Evolutionary conservation across 306 rosid genomes (phyloP), one percentile per base, ranked within the genome.

Genomic region (Quercus rubra): DNA sequence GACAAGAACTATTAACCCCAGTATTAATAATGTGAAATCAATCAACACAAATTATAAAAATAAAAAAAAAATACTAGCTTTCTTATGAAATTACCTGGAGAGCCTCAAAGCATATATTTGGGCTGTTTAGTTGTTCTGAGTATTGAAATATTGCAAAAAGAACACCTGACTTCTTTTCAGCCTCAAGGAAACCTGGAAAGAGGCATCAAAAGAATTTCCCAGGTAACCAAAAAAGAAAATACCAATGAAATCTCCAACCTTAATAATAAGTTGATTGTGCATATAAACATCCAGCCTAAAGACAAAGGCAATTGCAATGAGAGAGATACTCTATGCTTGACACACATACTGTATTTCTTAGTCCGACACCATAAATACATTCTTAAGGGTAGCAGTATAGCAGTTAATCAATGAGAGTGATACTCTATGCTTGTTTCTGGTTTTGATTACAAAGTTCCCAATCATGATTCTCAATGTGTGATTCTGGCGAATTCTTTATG

Each of bases 51-150:
- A 66, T 33, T 41, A 49, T 46, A 75, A 17, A 35, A 49, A 55
- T 18, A 55, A 31, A 55, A 79, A 55, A 79, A 46, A 59, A 76
- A 20, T 71, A 68, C 19, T 52, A 38, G 52, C 31, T 68, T 70
- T 62, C 68, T 43, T 55, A 28, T 35, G 74, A 61, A 79, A 76
- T 84, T 87, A 92, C 97, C 99, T 93, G 99, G 72, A 95, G 99
- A 67, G 99, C 90, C 89, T 95, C 99, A 59, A 92, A 88, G 92
- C 96, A 90, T 80, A 91, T 83, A 35, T 90, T 79, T 41, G 90
- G 87, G 77, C 83, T 85, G 86, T 80, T 89, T 83, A 75, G 74
- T 77, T 89, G 87, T 86, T 87, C 80, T 41, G 97, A 83, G 81
- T 85, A 88, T 77, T 82, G 82, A 80, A 93, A 89, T 75, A 95